Percentiles rank a stretch among this genome's conserved stretches.
Evolutionary conservation across 441 rosid genomes (phyloP).

Genomic region (Francoa sonchifolia): DNA sequence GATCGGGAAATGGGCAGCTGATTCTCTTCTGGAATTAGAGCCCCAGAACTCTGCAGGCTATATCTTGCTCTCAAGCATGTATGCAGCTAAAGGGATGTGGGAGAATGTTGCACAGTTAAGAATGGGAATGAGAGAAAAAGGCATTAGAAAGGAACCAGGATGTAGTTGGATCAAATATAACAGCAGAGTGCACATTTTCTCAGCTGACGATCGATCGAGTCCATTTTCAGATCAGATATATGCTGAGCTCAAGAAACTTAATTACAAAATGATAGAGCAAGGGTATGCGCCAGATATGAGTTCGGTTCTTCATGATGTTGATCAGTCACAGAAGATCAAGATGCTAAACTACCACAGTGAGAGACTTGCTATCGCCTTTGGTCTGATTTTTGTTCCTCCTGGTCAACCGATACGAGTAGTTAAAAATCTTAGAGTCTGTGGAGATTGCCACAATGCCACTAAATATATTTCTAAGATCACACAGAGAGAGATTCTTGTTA

Average conservation of each 20-base stretch:
- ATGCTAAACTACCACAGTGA: constrained; percentile 87
- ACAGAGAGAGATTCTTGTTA: constrained; percentile 77
- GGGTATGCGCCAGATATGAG: constrained; percentile 74
- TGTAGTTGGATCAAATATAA: constrained; percentile 88
- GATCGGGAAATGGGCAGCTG: constrained; percentile 77
- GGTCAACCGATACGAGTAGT: constrained; percentile 59
- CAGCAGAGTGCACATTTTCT: constrained; percentile 54
- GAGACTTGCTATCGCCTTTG: constrained; percentile 88
- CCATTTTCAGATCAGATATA: constrained; percentile 57
- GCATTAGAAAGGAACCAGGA: constrained; percentile 80
- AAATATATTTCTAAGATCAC: constrained; percentile 78
- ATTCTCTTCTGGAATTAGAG: constrained; percentile 62
- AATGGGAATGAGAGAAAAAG: constrained; percentile 54
- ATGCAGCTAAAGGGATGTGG: constrained; percentile 65
- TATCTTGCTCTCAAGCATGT: constrained; percentile 57
- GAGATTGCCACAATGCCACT: constrained; percentile 79
- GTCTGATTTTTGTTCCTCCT: constrained; percentile 54
- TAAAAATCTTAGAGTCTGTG: constrained; percentile 80
- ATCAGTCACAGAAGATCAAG: constrained; percentile 56
- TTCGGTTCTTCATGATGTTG: constrained; percentile 65
- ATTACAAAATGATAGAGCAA: constrained; percentile 39
- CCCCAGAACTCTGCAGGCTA: constrained; percentile 77
- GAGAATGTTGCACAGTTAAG: constrained; percentile 54
- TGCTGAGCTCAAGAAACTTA: constrained; percentile 53
- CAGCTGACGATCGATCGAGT: constrained; percentile 68